Conservation (phyloP, 805 yeast genomes). For the Debaryomyces tyrocola region DNA sequence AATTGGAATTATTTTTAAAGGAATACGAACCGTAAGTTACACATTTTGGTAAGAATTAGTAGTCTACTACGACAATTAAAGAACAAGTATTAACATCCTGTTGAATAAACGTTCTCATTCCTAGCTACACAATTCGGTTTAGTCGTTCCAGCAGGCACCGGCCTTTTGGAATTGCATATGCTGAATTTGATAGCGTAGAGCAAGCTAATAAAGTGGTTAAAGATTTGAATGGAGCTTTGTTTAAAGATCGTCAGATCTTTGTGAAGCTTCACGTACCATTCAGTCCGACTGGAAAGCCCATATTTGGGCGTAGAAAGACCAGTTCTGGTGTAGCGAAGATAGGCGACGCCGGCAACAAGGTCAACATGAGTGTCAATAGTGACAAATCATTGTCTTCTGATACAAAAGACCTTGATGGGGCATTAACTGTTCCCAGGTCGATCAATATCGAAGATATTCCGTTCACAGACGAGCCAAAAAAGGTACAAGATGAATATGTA, state of each 20-base stretch:
- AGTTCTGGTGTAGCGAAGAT: not conserved
- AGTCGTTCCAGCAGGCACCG: conserved; percentile 38
- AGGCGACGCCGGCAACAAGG: not conserved
- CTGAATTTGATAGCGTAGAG: conserved; percentile 29
- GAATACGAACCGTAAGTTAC: conserved; percentile 47
- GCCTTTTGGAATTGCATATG: conserved; percentile 56
- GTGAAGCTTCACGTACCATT: conserved; percentile 46
- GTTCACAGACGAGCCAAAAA: not conserved
- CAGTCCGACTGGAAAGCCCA: conserved; percentile 19
- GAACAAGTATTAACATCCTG: not conserved
- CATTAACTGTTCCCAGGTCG: not conserved
- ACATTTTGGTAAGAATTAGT: not conserved
- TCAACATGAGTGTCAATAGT: not conserved
- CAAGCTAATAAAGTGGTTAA: conserved; percentile 28
- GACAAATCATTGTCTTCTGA: not conserved
- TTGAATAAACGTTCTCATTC: conserved; percentile 45
- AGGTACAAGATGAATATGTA: not conserved
- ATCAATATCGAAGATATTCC: not conserved
- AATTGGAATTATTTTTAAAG: conserved; percentile 44
- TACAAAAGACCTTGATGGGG: conserved; percentile 2
- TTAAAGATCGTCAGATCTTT: conserved; percentile 39
- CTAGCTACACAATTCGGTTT: conserved; percentile 53
- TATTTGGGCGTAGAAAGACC: conserved; percentile 1
- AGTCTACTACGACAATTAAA: not conserved
- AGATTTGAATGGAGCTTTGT: conserved; percentile 21